Base-by-base conservation (phyloP, 2,329 filamentous ascomycete species). In the Clonostachys solani region DNA sequence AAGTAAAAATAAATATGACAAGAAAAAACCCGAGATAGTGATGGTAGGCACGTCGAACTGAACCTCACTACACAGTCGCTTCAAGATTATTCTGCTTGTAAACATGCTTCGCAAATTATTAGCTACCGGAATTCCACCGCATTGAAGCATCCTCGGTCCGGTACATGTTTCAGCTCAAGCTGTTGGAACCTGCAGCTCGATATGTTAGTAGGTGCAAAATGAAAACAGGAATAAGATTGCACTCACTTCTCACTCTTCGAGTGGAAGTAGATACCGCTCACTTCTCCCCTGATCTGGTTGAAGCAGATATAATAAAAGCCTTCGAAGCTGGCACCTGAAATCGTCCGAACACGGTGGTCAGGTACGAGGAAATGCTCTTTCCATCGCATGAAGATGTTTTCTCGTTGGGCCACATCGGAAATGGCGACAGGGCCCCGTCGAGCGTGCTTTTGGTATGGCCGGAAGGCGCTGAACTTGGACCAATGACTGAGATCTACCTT, bases 221-320 rank as follows among this genome's bases (percentile, higher is more conserved):
- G 13, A 5, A 17, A 33, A 18, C 8, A 18, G 33, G 12, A 34
- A 40, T 23, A 16, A 37, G 35, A 23, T 13, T 43, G 33, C 17
- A 80, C 87, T 71, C 69, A 96, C 89, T 92, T 96, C 73, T 97
- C 92, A 70, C 92, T 97, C 73, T 95, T 96, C 12, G 89, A 88
- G 71, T 99, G 94, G 65, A 96, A 99, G 69, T 99, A 99, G 49
- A 97, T 96, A 16, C 94, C 94, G 60, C 84, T 92, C 38, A 99
- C 87, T 53, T 80, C 85, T 8, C 92, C 94, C 53, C 85, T 81
- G 43, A 90, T 73, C 68, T 97, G 92, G 66, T 97, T 96, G 73
- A 97, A 97, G 71, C 92, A 96, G 55, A 99, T 97, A 62, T 99
- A 99, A 65, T 97, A 99, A 64, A 99, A 99, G 0, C 94, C 94